Evolutionary conservation across 768 basidiomycete species (phyloP), one percentile per base, ranked within the genome.

Genomic region (Russula dissimulans): DNA sequence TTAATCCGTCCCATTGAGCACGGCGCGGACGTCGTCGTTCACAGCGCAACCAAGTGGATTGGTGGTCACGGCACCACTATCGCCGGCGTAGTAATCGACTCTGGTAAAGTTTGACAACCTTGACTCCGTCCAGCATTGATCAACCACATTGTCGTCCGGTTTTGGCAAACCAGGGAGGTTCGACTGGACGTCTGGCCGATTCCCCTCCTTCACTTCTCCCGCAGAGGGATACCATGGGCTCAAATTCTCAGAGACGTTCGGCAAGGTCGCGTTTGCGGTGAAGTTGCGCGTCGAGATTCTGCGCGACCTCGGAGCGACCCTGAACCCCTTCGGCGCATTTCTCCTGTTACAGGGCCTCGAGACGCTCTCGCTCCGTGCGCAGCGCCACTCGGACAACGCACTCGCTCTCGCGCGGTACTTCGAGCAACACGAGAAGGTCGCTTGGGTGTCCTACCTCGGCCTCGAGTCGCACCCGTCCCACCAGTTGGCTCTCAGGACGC

Each of bases 31-130:
- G 87, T 91, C 59, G 75, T 91, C 59, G 84, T 89, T 17, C 84
- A 90, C 69, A 86, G 84, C 52, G 86, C 86, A 0, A 90, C 89
- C 1, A 91, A 92, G 67, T 92, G 89, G 90, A 89, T 91, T 38
- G 84, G 86, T 12, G 85, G 86, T 0, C 87, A 89, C 61, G 89
- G 90, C 34, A 90, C 84, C 0, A 87, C 86, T 26, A 87, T 92
- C 49, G 88, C 78, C 4, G 90, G 89, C 44, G 81, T 89, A 32
- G 74, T 92, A 59, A 71, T 91, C 49, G 88, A 90, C 69, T 78
- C 80, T 9, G 88, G 87, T 80, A 52, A 69, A 34, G 68, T 71
- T 26, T 65, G 34, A 42, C 57, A 22, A 49, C 5, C 31, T 5
- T 34, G 8, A 1, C 42, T 18, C 17, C 15, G 32, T 18, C 2